phyloP scores from a whole-genome alignment of 345 rosid genomes.

The Salix arbutifolia region DNA sequence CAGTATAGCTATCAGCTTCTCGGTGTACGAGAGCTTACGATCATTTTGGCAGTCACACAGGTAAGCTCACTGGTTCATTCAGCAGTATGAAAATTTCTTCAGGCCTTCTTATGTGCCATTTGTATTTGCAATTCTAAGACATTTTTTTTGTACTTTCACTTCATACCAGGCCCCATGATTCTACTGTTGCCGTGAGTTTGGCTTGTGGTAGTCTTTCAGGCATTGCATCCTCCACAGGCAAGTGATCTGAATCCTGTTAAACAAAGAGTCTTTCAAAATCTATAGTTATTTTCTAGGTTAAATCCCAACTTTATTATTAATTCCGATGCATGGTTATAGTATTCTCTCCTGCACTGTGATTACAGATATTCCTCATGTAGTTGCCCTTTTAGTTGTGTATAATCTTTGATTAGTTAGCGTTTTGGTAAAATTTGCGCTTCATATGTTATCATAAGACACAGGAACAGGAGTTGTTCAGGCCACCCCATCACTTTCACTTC shows the following conservation, averaged over 20 bases:
- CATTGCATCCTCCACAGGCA: slow-evolving; percentile 95
- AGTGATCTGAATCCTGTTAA: slow-evolving; percentile 22
- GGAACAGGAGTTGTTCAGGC: neutral
- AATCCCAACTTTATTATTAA: neutral
- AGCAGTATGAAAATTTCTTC: neutral
- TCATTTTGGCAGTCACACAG: slow-evolving; percentile 68
- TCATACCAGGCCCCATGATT: slow-evolving; percentile 67
- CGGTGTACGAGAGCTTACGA: slow-evolving; percentile 65
- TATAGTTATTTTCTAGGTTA: neutral
- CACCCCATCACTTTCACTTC: neutral
- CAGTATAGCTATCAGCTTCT: slow-evolving; percentile 82
- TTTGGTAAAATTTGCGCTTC: neutral
- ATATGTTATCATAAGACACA: neutral
- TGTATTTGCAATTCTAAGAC: neutral
- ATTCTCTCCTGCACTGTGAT: neutral
- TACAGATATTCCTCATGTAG: neutral
- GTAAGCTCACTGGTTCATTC: slow-evolving; percentile 23
- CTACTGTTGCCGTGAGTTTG: slow-evolving; percentile 61
- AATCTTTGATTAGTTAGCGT: neutral
- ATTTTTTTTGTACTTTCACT: neutral
- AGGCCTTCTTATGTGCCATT: neutral
- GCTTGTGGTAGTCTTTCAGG: slow-evolving; percentile 98
- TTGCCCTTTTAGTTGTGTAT: neutral
- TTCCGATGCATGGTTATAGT: neutral
- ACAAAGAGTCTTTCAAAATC: neutral